These are phyloP conservation scores for Breviolum minutum DNA, from an alignment of 73 alveolate species.

Conservation along the genomic window DNA sequence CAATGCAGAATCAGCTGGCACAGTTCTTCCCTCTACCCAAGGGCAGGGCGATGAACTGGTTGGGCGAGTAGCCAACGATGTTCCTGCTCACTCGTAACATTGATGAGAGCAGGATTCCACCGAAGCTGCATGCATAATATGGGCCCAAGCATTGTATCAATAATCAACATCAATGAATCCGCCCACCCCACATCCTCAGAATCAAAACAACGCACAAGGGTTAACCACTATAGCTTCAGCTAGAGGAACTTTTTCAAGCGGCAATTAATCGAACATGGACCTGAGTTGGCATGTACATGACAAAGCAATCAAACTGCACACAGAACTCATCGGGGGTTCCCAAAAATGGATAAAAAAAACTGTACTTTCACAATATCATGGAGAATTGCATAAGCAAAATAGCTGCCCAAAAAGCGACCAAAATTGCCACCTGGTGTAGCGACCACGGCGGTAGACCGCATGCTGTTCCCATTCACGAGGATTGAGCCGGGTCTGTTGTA, in stretches of 20 bases:
- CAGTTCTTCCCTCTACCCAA: not conserved
- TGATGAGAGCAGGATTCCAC: not conserved
- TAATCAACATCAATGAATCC: too few relatives aligned
- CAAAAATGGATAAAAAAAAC: too few relatives aligned
- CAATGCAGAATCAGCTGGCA: too few relatives aligned
- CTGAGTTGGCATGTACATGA: not conserved
- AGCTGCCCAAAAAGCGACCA: not conserved
- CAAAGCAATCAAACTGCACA: too few relatives aligned
- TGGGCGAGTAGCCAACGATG: conserved; percentile 82
- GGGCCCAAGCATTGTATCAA: not conserved
- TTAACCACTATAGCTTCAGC: too few relatives aligned
- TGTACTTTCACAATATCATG: too few relatives aligned
- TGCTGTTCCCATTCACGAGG: conserved; percentile 94
- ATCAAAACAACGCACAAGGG: not conserved
- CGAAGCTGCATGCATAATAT: not conserved
- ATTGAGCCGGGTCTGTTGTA: conserved; percentile 64
- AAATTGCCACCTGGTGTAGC: conserved; percentile 49
- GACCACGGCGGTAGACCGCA: conserved; percentile 89
- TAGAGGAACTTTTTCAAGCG: too few relatives aligned
- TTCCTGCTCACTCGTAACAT: conserved; percentile 1
- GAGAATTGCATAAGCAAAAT: not conserved
- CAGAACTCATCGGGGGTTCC: too few relatives aligned
- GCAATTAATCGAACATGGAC: too few relatives aligned
- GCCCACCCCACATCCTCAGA: not conserved
- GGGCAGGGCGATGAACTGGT: conserved; percentile 54